These are phyloP conservation scores for Yamadazyma dushanensis DNA, from an alignment of 1,139 yeast genomes.

Conservation along the genomic window DNA sequence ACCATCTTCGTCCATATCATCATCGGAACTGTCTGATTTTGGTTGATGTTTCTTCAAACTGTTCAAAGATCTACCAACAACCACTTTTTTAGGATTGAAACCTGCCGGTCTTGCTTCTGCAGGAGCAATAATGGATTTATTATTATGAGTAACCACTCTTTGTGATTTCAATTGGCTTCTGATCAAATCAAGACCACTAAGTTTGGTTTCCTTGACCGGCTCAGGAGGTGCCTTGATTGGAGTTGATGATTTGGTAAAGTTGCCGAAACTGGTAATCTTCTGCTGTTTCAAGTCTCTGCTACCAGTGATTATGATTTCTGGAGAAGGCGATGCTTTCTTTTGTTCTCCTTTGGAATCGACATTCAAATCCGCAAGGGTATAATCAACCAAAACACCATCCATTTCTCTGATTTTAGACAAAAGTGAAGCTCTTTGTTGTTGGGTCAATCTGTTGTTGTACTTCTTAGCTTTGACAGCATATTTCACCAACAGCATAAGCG, in stretches of 20 bases:
- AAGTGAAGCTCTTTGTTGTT: constrained; percentile 58
- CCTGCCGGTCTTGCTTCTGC: constrained; percentile 85
- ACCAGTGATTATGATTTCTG: neutral
- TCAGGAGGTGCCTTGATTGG: constrained; percentile 29
- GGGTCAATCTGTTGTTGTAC: constrained; percentile 63
- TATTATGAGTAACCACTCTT: constrained; percentile 17
- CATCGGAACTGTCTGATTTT: constrained; percentile 38
- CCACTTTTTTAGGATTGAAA: constrained; percentile 50
- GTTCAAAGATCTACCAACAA: constrained; percentile 39
- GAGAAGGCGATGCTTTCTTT: neutral
- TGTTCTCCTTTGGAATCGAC: neutral
- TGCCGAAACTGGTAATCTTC: constrained; percentile 52
- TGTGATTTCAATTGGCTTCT: constrained; percentile 35
- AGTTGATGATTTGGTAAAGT: constrained; percentile 35
- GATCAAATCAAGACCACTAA: constrained; percentile 41
- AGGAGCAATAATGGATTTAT: constrained; percentile 29
- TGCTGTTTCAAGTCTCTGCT: constrained; percentile 32
- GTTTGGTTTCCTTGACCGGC: constrained; percentile 30
- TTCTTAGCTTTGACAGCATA: constrained; percentile 66
- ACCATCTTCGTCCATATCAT: constrained; percentile 32
- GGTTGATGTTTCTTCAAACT: constrained; percentile 27
- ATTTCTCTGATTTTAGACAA: constrained; percentile 57
- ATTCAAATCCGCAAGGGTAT: constrained; percentile 46
- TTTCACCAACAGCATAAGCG: constrained; percentile 55
- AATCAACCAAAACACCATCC: constrained; percentile 53